Percentiles rank a stretch among this genome's conserved stretches.
These are phyloP conservation scores for Neonectria faginata DNA, from an alignment of 2,329 filamentous ascomycete species.

Conservation along the genomic window DNA sequence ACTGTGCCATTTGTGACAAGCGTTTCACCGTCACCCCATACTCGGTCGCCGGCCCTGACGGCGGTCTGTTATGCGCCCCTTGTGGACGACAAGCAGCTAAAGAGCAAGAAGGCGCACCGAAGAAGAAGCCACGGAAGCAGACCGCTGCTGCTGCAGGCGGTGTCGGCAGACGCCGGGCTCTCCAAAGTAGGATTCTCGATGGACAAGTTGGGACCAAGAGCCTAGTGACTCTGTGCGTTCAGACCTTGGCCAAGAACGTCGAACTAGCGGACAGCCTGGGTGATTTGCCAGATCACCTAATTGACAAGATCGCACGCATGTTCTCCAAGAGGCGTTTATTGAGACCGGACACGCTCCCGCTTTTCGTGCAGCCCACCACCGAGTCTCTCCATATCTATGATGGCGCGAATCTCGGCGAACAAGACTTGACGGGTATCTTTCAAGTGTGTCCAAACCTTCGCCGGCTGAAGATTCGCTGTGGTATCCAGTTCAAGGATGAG, in stretches of 20 bases:
- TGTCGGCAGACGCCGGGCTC: slow-evolving; percentile 75
- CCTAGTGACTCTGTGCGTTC: slow-evolving; percentile 72
- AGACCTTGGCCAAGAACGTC: slow-evolving; percentile 72
- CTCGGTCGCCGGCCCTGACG: slow-evolving; percentile 82
- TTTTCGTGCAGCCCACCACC: slow-evolving; percentile 66
- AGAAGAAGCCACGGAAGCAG: slow-evolving; percentile 61
- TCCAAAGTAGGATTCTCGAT: slow-evolving; percentile 87
- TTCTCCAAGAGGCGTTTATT: slow-evolving; percentile 71
- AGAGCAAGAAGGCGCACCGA: slow-evolving; percentile 58
- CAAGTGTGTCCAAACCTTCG: slow-evolving; percentile 77
- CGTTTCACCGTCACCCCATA: slow-evolving; percentile 95
- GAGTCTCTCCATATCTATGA: slow-evolving; percentile 69
- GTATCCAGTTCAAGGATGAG: slow-evolving; percentile 90
- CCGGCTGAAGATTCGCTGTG: slow-evolving; percentile 81
- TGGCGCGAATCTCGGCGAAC: slow-evolving; percentile 72
- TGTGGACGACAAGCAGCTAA: slow-evolving; percentile 82
- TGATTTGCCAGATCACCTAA: slow-evolving; percentile 64
- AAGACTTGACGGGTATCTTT: slow-evolving; percentile 86
- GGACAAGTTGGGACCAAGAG: slow-evolving; percentile 77
- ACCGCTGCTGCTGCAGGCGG: slow-evolving; percentile 61
- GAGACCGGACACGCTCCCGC: slow-evolving; percentile 63
- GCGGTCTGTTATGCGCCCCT: slow-evolving; percentile 84
- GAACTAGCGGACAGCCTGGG: slow-evolving; percentile 72
- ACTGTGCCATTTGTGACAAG: slow-evolving; percentile 87
- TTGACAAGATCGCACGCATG: slow-evolving; percentile 70